Percentiles rank a stretch among this genome's conserved stretches.
These are phyloP conservation scores for Rhodomyrtus tomentosa DNA, from an alignment of 345 rosid species.

Conservation along the genomic window DNA sequence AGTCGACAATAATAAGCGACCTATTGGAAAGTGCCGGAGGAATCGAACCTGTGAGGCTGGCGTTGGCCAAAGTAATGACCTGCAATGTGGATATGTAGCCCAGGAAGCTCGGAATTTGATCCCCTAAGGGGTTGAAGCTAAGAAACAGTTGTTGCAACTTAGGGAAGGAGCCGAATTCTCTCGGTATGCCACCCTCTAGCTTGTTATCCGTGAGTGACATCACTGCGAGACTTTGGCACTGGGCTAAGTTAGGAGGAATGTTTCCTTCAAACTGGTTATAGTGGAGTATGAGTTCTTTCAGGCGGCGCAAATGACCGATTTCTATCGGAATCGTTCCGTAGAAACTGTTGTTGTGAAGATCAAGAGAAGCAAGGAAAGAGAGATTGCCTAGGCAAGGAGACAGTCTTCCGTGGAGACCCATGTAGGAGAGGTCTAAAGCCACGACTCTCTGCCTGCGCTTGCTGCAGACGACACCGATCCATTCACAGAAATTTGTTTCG, in stretches of 20 bases:
- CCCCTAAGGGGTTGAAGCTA: not conserved
- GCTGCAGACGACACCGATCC: not conserved
- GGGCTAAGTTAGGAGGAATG: not conserved
- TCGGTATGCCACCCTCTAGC: not conserved
- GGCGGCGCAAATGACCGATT: not conserved
- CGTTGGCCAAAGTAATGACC: not conserved
- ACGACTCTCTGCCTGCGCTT: not conserved
- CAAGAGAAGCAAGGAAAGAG: not conserved
- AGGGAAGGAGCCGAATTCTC: not conserved
- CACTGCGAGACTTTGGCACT: not conserved
- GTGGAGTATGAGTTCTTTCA: not conserved
- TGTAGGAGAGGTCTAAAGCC: not conserved
- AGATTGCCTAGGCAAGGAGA: not conserved
- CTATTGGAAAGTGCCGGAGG: not conserved
- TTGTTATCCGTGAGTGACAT: fast-evolving
- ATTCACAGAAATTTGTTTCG: not conserved
- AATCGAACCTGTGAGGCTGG: not conserved
- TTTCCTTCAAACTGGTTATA: not conserved
- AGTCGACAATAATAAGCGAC: not conserved
- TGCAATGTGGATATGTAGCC: not conserved
- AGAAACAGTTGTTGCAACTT: fast-evolving
- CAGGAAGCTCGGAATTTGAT: not conserved
- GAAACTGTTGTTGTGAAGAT: not conserved
- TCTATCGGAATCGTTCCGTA: not conserved
- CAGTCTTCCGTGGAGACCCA: not conserved